Conservation (phyloP, 176 grass and related monocot species). For the Coix lacrymajobi region DNA sequence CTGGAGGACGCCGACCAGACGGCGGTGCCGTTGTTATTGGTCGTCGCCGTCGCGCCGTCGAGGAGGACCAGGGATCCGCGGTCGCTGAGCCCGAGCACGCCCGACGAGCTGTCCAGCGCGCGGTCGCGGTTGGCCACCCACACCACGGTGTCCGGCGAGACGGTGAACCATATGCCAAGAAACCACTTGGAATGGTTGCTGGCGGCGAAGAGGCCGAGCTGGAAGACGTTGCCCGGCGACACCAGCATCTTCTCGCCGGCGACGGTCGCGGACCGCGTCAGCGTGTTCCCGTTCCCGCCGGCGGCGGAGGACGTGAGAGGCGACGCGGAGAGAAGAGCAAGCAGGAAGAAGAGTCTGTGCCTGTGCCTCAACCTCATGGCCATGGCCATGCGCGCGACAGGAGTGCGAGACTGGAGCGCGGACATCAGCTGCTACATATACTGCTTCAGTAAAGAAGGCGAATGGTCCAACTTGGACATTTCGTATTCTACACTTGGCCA, state of each 20-base stretch:
- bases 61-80: conserved; percentile 33
- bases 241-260: conserved; percentile 22
- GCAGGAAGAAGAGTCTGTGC: background rate
- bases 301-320: background rate
- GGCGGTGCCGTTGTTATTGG: background rate
- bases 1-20: background rate
- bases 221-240: conserved; percentile 32
- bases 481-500: background rate
- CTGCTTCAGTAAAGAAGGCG: background rate
- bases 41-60: background rate
- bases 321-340: background rate
- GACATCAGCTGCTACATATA: background rate
- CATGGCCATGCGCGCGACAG: background rate
- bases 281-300: background rate
- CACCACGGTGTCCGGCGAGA: conserved; percentile 32
- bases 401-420: background rate
- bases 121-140: conserved; percentile 65
- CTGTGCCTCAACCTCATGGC: no score
- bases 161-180: conserved; percentile 58
- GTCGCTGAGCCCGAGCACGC: background rate
- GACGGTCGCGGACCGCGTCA: conserved; percentile 21
- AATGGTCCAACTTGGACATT: background rate
- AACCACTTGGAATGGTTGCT: conserved; percentile 16
- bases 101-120: conserved; percentile 25
- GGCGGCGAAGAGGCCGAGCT: conserved; percentile 48